Conservation (phyloP, 306 rosid species). For the Hippophae rhamnoides region DNA sequence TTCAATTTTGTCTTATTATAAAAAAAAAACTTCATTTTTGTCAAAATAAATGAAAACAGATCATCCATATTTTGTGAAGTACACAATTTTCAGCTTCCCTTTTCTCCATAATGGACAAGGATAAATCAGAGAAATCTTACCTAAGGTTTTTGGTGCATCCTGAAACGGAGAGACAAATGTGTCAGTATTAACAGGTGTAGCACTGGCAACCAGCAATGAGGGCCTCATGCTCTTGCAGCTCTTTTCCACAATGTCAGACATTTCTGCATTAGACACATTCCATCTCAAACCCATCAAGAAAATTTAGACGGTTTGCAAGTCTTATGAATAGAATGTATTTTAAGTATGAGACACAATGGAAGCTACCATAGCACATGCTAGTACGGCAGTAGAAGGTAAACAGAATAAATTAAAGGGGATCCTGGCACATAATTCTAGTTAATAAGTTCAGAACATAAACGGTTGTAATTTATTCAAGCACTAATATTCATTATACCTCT, state of each 20-base stretch:
- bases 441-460: not conserved
- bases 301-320: not conserved
- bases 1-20: not conserved
- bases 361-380: not conserved
- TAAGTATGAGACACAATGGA: not conserved
- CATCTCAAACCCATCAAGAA: conserved; percentile 9
- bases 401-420: too few species aligned
- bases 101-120: too few species aligned
- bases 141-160: conserved; percentile 30
- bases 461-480: not conserved
- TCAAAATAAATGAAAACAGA: not conserved
- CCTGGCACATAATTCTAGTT: too few species aligned
- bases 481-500: conserved; percentile 29
- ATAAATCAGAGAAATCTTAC: conserved; percentile 12
- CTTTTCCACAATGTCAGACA: conserved; percentile 10
- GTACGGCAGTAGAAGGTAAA: not conserved
- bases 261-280: conserved; percentile 31
- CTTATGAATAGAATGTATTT: not conserved
- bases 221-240: conserved; percentile 17
- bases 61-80: too few species aligned
- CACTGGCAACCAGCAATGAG: conserved; percentile 20
- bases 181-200: conserved; percentile 21
- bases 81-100: too few species aligned
- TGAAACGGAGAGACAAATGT: conserved; percentile 28
- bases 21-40: not conserved